Evolutionary conservation across 257 asterid species (phyloP).

Genomic region (Jasminum sambac): DNA sequence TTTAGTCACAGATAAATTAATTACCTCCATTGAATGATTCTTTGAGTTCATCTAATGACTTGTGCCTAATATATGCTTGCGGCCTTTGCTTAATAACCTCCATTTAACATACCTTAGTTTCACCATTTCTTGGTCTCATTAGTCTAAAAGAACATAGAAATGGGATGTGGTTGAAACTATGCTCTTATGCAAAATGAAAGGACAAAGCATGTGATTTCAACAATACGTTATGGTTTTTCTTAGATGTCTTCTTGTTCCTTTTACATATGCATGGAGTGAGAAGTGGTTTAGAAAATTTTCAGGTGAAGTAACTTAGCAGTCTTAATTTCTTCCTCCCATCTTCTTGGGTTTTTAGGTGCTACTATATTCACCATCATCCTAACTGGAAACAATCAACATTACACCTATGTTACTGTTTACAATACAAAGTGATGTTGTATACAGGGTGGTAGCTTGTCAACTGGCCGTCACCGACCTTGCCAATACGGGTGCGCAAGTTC

Average conservation of each 20-base stretch:
- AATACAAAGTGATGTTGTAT: not conserved
- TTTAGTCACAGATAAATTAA: not conserved
- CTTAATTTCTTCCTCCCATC: not conserved
- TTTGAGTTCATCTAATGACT: not conserved
- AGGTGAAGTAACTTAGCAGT: not conserved
- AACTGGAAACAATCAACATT: not conserved
- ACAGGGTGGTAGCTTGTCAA: not conserved
- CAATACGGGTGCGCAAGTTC: not conserved
- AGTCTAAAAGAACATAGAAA: not conserved
- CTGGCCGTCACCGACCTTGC: not conserved
- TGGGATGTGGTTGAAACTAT: not conserved
- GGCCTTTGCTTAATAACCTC: not conserved
- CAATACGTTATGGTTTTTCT: not conserved
- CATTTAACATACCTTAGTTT: not conserved
- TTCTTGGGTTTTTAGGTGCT: not conserved
- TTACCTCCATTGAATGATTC: not conserved
- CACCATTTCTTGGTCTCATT: not conserved
- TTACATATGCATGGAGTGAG: too few relatives aligned
- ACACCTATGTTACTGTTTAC: not conserved
- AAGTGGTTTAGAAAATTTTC: too few relatives aligned
- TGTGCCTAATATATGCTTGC: not conserved
- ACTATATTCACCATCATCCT: not conserved
- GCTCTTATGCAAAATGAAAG: not conserved
- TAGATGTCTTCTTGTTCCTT: not conserved
- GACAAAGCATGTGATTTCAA: not conserved